Evolutionary conservation across 2,329 filamentous ascomycete genomes (phyloP).

Genomic region (Aquanectria penicillioides): DNA sequence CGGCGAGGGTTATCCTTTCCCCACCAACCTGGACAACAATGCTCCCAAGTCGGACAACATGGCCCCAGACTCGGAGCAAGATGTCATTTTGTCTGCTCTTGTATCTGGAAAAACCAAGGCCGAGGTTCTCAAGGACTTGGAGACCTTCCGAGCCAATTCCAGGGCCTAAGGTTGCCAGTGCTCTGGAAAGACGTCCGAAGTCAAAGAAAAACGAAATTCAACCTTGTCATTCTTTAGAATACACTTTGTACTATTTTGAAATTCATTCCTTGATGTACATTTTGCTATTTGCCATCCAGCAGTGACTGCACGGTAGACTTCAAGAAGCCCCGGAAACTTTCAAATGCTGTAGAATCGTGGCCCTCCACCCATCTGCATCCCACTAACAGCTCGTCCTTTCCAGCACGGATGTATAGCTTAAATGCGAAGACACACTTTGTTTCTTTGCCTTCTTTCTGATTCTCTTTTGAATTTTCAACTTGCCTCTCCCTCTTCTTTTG

Average conservation of each 20-base stretch:
- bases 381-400: constrained; percentile 55
- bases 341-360: constrained; percentile 76
- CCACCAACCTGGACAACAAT: constrained; percentile 68
- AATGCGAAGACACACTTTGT: constrained; percentile 65
- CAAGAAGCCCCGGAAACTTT: constrained; percentile 87
- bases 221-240: neutral
- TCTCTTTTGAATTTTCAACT: constrained; percentile 42
- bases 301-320: constrained; percentile 52
- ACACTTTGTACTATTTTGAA: neutral
- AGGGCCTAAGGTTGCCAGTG: constrained; percentile 16
- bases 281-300: neutral
- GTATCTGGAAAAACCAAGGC: constrained; percentile 50
- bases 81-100: constrained; percentile 58
- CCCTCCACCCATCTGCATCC: constrained; percentile 75
- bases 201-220: neutral
- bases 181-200: neutral
- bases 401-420: constrained; percentile 59
- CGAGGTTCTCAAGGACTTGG: constrained; percentile 53
- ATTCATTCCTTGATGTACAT: neutral
- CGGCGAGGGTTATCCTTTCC: constrained; percentile 69
- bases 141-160: constrained; percentile 26
- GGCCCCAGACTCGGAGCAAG: constrained; percentile 69
- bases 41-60: constrained; percentile 66
- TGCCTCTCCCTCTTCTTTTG: constrained; percentile 65
- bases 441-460: constrained; percentile 25